Percentiles rank a stretch among this genome's conserved stretches.
These are phyloP conservation scores for Olyra latifolia DNA, from an alignment of 176 grass and related monocot genomes.

Conservation along the genomic window DNA sequence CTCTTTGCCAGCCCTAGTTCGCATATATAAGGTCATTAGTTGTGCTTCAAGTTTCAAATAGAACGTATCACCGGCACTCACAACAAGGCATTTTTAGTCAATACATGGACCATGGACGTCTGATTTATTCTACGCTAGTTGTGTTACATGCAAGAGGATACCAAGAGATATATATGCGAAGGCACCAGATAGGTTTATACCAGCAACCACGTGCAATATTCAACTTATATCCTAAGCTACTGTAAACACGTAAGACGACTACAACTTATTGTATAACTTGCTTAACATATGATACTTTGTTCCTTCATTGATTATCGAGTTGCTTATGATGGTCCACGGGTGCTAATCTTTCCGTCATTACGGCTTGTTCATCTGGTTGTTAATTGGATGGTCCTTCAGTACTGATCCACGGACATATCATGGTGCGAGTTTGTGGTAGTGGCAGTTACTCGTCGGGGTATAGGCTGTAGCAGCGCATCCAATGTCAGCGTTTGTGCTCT, in stretches of 20 bases:
- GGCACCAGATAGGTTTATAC: background rate
- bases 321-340: background rate
- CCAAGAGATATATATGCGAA: background rate
- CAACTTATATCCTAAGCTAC: background rate
- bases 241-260: background rate
- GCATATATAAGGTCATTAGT: too few species aligned
- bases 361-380: constrained; percentile 17
- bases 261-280: background rate
- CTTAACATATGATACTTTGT: background rate
- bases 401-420: constrained; percentile 32
- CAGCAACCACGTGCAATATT: background rate
- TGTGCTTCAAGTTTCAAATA: too few species aligned
- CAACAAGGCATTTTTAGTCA: too few species aligned
- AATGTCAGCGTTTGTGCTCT: constrained; percentile 5
- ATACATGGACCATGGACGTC: background rate
- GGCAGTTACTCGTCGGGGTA: background rate
- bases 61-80: too few species aligned
- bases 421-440: constrained; percentile 45
- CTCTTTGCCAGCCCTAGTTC: too few species aligned
- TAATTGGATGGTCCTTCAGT: background rate
- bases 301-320: background rate
- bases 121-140: background rate
- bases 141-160: background rate
- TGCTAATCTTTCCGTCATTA: background rate
- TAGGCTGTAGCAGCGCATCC: background rate